Conservation (phyloP, 257 asterid species). For the Salvia hispanica region DNA sequence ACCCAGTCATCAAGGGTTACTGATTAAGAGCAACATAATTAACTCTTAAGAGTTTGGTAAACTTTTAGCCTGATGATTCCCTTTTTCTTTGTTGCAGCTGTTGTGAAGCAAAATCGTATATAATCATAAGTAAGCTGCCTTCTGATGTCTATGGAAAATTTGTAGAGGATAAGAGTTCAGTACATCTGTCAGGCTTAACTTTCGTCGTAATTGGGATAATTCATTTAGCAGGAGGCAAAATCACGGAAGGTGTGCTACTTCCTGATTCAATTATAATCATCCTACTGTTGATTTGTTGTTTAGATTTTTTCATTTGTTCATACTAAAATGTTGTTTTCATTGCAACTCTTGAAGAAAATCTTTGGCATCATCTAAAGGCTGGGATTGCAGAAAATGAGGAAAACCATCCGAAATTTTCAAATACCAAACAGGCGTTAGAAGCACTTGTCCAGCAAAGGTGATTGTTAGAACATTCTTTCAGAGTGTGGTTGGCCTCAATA, state of each 20-base stretch:
- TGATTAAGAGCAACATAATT: background rate
- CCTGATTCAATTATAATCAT: background rate
- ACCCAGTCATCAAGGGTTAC: conserved; percentile 2
- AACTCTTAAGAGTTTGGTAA: background rate
- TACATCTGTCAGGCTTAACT: conserved; percentile 67
- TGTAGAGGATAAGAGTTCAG: conserved; percentile 63
- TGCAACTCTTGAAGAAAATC: conserved; percentile 55
- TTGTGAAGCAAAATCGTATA: conserved; percentile 73
- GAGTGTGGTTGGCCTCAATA: conserved; percentile 19
- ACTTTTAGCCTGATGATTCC: background rate
- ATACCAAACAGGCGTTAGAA: conserved; percentile 63
- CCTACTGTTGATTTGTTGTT: background rate
- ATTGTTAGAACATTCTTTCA: conserved; percentile 21
- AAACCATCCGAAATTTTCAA: conserved; percentile 65
- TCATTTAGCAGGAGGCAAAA: conserved; percentile 77
- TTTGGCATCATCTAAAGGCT: conserved; percentile 85
- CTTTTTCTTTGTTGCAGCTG: conserved; percentile 44
- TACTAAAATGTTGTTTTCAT: conserved; percentile 5
- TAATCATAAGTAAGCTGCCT: conserved; percentile 70
- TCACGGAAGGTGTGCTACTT: conserved; percentile 68
- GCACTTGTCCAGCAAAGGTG: conserved; percentile 91
- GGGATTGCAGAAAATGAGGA: conserved; percentile 81
- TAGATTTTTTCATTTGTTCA: background rate
- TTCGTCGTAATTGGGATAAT: conserved; percentile 70
- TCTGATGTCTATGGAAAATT: conserved; percentile 55